These are phyloP conservation scores for Acorus calamus DNA, from an alignment of 106 monocot species.

Conservation along the genomic window DNA sequence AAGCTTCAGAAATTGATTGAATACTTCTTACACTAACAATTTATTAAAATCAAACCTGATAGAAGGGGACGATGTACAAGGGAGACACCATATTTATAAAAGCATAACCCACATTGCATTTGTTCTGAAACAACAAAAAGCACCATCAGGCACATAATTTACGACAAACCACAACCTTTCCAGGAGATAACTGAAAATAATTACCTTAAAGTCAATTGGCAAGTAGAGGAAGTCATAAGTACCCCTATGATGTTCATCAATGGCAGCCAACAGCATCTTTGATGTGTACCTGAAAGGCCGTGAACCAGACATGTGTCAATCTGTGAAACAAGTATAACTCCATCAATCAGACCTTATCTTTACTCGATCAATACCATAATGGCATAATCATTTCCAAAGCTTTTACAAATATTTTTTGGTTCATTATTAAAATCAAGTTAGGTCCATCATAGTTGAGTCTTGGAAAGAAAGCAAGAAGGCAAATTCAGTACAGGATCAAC, in stretches of 20 bases:
- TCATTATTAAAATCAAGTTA: too few species aligned
- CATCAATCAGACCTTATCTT: too few species aligned
- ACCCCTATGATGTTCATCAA: conserved; percentile 68
- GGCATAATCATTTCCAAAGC: too few species aligned
- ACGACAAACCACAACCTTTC: not conserved
- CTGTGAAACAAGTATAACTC: too few species aligned
- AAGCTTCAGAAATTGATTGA: not conserved
- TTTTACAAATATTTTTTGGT: too few species aligned
- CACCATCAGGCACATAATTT: not conserved
- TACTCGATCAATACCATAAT: too few species aligned
- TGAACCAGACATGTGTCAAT: not conserved
- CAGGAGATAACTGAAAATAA: not conserved
- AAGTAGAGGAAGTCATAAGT: conserved; percentile 82
- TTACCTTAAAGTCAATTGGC: conserved; percentile 96
- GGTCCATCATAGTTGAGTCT: too few species aligned
- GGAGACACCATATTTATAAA: conserved; percentile 79
- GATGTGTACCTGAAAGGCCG: conserved; percentile 60
- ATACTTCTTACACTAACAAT: not conserved
- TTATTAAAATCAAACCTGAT: conserved; percentile 31
- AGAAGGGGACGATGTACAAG: conserved; percentile 57
- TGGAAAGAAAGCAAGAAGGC: too few species aligned
- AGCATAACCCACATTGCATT: conserved; percentile 90
- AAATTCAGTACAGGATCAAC: too few species aligned
- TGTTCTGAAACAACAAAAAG: conserved; percentile 49
- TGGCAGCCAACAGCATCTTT: conserved; percentile 74